Evolutionary conservation across 2,329 filamentous ascomycete genomes (phyloP).

Genomic region (Beauveria varroae): DNA sequence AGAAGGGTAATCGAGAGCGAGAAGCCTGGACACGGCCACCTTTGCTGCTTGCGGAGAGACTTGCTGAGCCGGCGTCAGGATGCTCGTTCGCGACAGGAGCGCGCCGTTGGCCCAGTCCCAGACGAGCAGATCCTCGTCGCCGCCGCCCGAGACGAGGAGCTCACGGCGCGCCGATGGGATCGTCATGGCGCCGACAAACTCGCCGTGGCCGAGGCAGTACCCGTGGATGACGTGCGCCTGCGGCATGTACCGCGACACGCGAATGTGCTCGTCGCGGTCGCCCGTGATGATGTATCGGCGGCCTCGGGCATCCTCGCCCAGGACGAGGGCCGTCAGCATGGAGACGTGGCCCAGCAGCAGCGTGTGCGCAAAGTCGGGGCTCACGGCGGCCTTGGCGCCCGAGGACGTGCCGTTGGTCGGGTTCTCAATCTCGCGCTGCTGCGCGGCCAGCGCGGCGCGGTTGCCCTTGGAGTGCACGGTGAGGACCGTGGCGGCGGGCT

Average conservation of each 20-base stretch:
- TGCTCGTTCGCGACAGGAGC: slow-evolving; percentile 45
- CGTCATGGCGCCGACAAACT: slow-evolving; percentile 75
- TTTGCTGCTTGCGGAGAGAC: slow-evolving; percentile 30
- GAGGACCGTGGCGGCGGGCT: slow-evolving; percentile 47
- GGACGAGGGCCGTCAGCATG: slow-evolving; percentile 72
- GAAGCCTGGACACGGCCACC: slow-evolving; percentile 40
- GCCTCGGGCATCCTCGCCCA: slow-evolving; percentile 34
- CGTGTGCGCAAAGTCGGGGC: slow-evolving; percentile 60
- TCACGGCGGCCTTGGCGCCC: slow-evolving; percentile 22
- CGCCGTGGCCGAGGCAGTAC: slow-evolving; percentile 81
- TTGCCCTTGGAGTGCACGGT: slow-evolving; percentile 61
- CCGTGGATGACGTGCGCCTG: slow-evolving; percentile 84
- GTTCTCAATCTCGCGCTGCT: slow-evolving; percentile 40
- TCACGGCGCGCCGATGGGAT: slow-evolving; percentile 48
- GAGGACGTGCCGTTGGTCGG: slow-evolving; percentile 10
- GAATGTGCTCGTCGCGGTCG: slow-evolving; percentile 67
- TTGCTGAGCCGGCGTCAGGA: slow-evolving; percentile 38
- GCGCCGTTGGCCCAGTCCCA: slow-evolving; percentile 69
- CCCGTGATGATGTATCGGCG: slow-evolving; percentile 47
- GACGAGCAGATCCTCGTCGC: slow-evolving; percentile 67
- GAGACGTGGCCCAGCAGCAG: slow-evolving; percentile 90
- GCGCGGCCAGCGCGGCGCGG: slow-evolving; percentile 50
- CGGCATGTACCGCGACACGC: slow-evolving; percentile 71
- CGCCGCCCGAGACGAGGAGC: slow-evolving; percentile 78
- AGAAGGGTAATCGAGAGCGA: slow-evolving; percentile 26